Evolutionary conservation across 2,329 filamentous ascomycete genomes (phyloP), one percentile per base, ranked within the genome.

Genomic region (Rhytidhysteron rufulum): DNA sequence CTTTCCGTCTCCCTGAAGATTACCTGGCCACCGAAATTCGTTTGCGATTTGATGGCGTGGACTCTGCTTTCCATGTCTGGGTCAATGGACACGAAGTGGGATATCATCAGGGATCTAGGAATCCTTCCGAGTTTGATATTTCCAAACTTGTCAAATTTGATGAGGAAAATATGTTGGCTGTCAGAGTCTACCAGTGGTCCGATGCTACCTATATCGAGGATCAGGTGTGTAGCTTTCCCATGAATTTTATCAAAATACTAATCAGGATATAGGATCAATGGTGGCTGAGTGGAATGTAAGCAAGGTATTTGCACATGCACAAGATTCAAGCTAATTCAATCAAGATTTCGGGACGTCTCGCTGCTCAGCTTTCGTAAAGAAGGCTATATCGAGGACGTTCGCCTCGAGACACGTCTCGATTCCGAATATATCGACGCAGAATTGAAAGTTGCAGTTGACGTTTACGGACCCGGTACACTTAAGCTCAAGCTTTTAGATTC

Each of bases 281-380:
- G 82, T 81, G 80, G 77, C 62, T 84, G 4, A 80, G 77, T 17
- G 77, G 74, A 71, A 64, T 57, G 64, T 62, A 20, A 49, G 58
- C 50, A 18, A 42, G 1, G 13, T 11, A 11, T 8, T 31, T 13
- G 10, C 5, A 15, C 7, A 9, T 29, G 25, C 25, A 11, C 17
- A 22, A 22, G 18, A 21, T n/a, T n/a, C n/a, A n/a, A n/a, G 39
- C 43, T 57, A 21, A 58, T 35, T 1, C 25, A 2, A 70, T 77
- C 4, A 86, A n/a, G 85, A 29, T 86, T 84, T 53, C 72, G 83
- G 16, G 82, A 86, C 53, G 82, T 86, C 0, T 72, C 77, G 37
- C 65, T 86, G 4, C 58, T 85, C 8, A 72, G 73, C 0, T 79
- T 85, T 42, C 76, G 79, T 0, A 60, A 63, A 17, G 55, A 68